phyloP scores from a whole-genome alignment of 257 asterid species.

The Verbascum thapsus region DNA sequence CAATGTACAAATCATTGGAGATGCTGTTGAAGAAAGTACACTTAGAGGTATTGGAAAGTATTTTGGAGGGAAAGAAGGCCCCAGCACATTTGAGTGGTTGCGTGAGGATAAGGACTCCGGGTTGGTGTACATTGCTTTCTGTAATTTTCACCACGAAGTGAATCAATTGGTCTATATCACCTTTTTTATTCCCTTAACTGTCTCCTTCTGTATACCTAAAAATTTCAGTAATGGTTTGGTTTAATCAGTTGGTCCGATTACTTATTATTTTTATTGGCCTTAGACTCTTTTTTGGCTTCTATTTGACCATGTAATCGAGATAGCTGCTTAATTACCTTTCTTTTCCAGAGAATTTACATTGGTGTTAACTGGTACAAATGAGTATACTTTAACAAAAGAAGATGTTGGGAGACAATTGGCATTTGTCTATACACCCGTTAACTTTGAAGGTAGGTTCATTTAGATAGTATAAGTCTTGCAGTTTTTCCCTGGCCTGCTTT shows the following conservation, averaged over 20 bases:
- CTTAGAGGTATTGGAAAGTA: slow-evolving; percentile 77
- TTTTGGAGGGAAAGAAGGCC: slow-evolving; percentile 99
- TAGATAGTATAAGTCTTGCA: slow-evolving; percentile 14
- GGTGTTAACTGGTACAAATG: slow-evolving; percentile 80
- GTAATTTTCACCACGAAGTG: slow-evolving; percentile 22
- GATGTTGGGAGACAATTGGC: slow-evolving; percentile 69
- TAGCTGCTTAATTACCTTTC: slow-evolving; percentile 22
- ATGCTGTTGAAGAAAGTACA: slow-evolving; percentile 69
- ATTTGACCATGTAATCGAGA: slow-evolving; percentile 24
- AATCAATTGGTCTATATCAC: slow-evolving; percentile 24
- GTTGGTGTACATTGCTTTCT: slow-evolving; percentile 51
- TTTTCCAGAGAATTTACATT: slow-evolving; percentile 56
- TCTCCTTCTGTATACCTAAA: not conserved
- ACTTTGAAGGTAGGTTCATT: slow-evolving; percentile 77
- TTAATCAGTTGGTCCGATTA: slow-evolving; percentile 16
- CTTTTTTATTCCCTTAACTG: not conserved
- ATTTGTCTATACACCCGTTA: slow-evolving; percentile 81
- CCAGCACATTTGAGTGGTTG: slow-evolving; percentile 93
- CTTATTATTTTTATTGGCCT: not conserved
- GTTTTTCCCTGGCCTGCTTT: slow-evolving; percentile 25
- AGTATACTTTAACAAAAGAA: slow-evolving; percentile 71
- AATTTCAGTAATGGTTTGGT: not conserved
- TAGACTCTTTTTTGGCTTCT: slow-evolving; percentile 3
- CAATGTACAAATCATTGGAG: slow-evolving; percentile 76
- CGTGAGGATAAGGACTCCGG: slow-evolving; percentile 79